Percentiles rank a stretch among this genome's conserved stretches.
Conservation (phyloP, 352 stramenopile genomes). For the Thalassiosira hispida region DNA sequence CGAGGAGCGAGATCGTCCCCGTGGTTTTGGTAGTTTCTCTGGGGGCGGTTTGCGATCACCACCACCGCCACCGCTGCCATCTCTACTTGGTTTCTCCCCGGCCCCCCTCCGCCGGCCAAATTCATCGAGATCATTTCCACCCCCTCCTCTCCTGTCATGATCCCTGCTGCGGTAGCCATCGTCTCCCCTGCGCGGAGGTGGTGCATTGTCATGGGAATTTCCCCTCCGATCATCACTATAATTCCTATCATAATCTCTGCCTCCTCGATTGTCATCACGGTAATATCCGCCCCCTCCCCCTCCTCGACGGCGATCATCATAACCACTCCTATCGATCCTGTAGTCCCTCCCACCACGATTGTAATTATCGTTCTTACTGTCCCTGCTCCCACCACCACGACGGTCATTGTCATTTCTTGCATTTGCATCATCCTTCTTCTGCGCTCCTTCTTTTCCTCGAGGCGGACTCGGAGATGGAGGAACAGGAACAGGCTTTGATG, state of each 20-base stretch:
- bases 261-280: neutral
- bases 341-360: neutral
- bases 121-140: conserved; percentile 20
- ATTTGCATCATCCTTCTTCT: neutral
- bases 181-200: neutral
- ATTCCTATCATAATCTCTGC: neutral
- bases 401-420: neutral
- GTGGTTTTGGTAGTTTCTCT: conserved; percentile 13
- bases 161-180: conserved; percentile 1
- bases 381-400: neutral
- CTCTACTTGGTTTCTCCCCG: neutral
- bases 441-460: neutral
- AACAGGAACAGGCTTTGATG: conserved; percentile 17
- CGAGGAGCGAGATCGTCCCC: conserved; percentile 9
- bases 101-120: conserved; percentile 31
- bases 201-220: too few species aligned
- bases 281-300: too few species aligned
- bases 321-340: neutral
- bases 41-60: conserved; percentile 18
- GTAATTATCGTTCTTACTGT: neutral
- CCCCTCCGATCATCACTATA: too few species aligned
- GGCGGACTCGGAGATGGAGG: conserved; percentile 42
- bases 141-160: neutral
- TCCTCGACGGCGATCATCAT: conserved; percentile 8
- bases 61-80: too few species aligned